Conservation (phyloP, 306 rosid genomes). For the Inga laurina region DNA sequence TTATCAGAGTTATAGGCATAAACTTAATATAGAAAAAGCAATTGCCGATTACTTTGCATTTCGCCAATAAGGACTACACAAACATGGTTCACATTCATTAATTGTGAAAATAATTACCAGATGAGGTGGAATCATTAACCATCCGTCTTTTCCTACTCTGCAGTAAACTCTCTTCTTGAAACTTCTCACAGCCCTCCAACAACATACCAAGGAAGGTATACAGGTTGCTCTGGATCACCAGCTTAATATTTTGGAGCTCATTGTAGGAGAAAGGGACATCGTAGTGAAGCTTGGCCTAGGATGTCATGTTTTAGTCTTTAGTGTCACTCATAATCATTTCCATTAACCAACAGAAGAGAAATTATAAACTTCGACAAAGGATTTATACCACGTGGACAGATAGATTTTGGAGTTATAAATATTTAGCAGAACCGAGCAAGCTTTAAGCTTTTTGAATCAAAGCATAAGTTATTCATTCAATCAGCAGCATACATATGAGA, state of each 20-base stretch:
- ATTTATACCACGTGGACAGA: background rate
- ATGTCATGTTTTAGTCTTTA: slow-evolving; percentile 25
- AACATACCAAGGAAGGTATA: slow-evolving; percentile 56
- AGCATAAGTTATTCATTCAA: background rate
- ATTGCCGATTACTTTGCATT: background rate
- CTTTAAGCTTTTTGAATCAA: background rate
- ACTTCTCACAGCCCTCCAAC: slow-evolving; percentile 66
- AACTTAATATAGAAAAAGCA: background rate
- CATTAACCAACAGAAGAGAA: background rate
- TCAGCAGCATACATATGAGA: background rate
- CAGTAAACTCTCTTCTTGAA: slow-evolving; percentile 62
- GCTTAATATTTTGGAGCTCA: slow-evolving; percentile 62
- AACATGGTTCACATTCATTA: background rate
- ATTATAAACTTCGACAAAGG: background rate
- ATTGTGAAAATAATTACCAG: slow-evolving; percentile 47
- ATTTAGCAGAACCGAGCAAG: background rate
- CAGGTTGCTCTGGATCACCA: slow-evolving; percentile 62
- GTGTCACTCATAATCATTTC: background rate
- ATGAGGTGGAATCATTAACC: slow-evolving; percentile 46
- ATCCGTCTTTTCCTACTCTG: slow-evolving; percentile 34
- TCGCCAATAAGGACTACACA: background rate
- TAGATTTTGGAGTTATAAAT: background rate
- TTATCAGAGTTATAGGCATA: background rate
- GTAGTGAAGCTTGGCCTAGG: slow-evolving; percentile 67
- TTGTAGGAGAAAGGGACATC: slow-evolving; percentile 59